These are phyloP conservation scores for Ziziphus jujuba DNA, from an alignment of 306 rosid genomes.

Conservation along the genomic window DNA sequence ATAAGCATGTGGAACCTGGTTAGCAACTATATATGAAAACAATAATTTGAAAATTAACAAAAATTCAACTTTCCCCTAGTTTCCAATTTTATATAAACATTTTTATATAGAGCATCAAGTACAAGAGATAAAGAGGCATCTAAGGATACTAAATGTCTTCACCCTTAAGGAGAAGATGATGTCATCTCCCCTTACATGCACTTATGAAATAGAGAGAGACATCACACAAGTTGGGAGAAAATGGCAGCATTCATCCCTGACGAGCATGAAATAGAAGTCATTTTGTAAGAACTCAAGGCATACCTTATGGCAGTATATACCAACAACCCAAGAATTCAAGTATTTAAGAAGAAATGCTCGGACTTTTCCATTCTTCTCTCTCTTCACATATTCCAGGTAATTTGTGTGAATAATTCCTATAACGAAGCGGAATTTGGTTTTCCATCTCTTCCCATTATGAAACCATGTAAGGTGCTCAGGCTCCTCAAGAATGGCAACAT, in stretches of 20 bases:
- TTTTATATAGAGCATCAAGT: neutral
- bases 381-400: conserved; percentile 92
- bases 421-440: conserved; percentile 72
- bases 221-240: neutral
- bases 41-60: neutral
- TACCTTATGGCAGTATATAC: conserved; percentile 94
- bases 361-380: conserved; percentile 84
- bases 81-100: neutral
- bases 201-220: neutral
- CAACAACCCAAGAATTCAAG: conserved; percentile 82
- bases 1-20: conserved; percentile 33
- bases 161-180: neutral
- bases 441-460: conserved; percentile 98
- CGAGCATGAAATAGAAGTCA: neutral
- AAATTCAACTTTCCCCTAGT: conserved; percentile 4
- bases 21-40: conserved; percentile 1
- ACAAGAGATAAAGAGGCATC: neutral
- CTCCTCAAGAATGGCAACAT: conserved; percentile 95
- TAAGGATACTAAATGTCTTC: neutral
- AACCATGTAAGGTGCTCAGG: conserved; percentile 98
- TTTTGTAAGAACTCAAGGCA: conserved; percentile 9
- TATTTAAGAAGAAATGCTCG: conserved; percentile 71
- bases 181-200: neutral
- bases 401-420: conserved; percentile 91
- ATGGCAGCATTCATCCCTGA: neutral